Base-by-base conservation (phyloP, 495 filamentous ascomycete genomes). In the Alectoria sarmentosa region DNA sequence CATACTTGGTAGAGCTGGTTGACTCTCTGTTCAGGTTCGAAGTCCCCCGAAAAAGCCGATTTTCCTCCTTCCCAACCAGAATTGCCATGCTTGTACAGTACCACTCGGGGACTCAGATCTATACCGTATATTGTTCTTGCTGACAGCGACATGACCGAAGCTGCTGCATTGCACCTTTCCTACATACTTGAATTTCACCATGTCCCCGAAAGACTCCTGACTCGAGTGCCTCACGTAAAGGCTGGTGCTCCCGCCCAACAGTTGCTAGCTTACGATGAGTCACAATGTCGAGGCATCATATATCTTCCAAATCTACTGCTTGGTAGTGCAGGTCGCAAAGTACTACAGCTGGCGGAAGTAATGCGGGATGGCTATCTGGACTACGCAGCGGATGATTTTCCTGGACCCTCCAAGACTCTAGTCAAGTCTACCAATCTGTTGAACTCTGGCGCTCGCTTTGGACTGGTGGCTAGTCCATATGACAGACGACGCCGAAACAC, bases 281-380 rank as follows among this genome's bases (percentile, higher is more conserved):
- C 67, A 26, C 58, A 60, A 7, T 71, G 69, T 61, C 73, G 71
- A 39, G 76, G 77, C 13, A 69, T 79, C 10, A 71, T 77, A 32
- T 78, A 77, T 71, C 64, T 70, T 11, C 76, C 77, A 2, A 77
- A 76, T 41, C 46, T 69, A 1, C 41, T 49, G 4, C 60, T 78
- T 0, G 59, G 66, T 2, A 62, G 60, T 49, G 59, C 69, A 26
- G 71, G 71, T 21, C 54, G 84, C 10, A 70, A 82, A 65, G 70
- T 89, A 36, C 73, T 90, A 63, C 77, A 83, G 60, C 76, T 89
- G 28, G 73, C 80, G 0, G 76, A 83, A 54, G 80, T 81, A 69
- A 52, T 74, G 42, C 67, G 68, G 17, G 58, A 69, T 19, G 15
- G 28, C 19, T 67, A 67, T 21, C 26, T 60, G 0, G 66, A 69